Evolutionary conservation across 306 rosid genomes (phyloP), one percentile per base, ranked within the genome.

Genomic region (Prunus armeniaca): DNA sequence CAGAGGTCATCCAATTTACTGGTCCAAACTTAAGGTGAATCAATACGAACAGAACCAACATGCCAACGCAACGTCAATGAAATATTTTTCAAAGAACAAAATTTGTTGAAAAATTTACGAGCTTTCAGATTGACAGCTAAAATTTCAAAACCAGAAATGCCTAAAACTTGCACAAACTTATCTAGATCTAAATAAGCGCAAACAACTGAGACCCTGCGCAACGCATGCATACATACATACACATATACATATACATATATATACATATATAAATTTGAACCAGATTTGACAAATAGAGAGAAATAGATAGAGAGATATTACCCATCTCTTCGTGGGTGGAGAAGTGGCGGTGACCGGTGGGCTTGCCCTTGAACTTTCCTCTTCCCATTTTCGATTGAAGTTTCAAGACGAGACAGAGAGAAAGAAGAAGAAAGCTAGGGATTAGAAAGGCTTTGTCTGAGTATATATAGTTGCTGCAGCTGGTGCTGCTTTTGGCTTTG

Each of bases 311-410:
- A 45, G 55, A 85, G 8, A 41, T 58, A 45, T 85, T 84, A 91
- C 98, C 85, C 52, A 93, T 66, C 71, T 93, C 97, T 71, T 94
- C 97, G 13, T 88, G 93, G 47, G 95, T 90, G 69, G 98, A 94
- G 82, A 90, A 94, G 76, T 92, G 89, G 87, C 98, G 98, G 80
- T 87, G 96, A 17, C 98, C 98, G 67, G 98, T 94, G 78, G 98
- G 97, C 90, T 94, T 91, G 87, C 88, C 82, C 91, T 91, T 94
- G 95, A 79, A 91, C 89, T 90, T 94, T 81, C 98, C 98, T 80
- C 98, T 86, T 74, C 97, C 98, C 98, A 94, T 94, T 71, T 76
- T 46, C n/a, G 47, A 74, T 65, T 70, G 47, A 72, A 13, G 17
- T 8, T 30, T 17, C 38, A 56, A 18, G 6, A 32, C 27, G 20